Percentiles rank a stretch among this genome's conserved stretches.
Evolutionary conservation across 2,329 filamentous ascomycete species (phyloP).

Genomic region (Clarireedia monteithiana): DNA sequence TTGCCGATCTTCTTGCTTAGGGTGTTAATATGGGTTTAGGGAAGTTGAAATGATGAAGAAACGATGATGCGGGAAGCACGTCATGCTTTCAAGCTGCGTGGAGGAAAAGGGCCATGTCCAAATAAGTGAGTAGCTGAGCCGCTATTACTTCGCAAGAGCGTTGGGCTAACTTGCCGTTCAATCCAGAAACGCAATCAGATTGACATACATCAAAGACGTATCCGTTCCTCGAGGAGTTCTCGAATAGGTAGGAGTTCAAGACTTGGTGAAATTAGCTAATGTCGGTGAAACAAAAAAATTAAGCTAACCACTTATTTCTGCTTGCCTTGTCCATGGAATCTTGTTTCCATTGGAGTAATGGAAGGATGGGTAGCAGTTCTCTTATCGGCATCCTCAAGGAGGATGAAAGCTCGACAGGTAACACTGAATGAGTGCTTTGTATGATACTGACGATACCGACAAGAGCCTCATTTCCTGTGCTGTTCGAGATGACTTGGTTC

Average conservation of each 20-base stretch:
- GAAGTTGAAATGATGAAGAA: background rate
- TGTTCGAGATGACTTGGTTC: no score
- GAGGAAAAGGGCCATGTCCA: constrained; percentile 25
- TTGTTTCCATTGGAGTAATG: background rate
- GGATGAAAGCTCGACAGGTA: no score
- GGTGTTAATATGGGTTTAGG: background rate
- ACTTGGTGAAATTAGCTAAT: background rate
- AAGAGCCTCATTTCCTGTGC: no score
- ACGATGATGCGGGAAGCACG: constrained; percentile 10
- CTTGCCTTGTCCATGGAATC: background rate
- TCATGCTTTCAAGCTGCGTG: constrained; percentile 18
- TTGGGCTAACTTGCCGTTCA: background rate
- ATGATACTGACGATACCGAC: no score
- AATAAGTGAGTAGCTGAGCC: constrained; percentile 18
- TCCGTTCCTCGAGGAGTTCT: background rate
- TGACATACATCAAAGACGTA: background rate
- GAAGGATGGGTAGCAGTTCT: background rate
- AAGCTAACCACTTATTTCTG: background rate
- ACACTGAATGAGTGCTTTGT: no score
- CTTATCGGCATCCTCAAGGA: background rate
- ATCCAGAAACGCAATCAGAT: background rate
- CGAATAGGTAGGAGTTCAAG: background rate
- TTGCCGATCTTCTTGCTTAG: constrained; percentile 35
- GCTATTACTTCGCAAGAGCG: background rate
- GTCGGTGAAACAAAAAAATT: background rate